Evolutionary conservation across 208 protist species (phyloP), one percentile per base, ranked within the genome.

Genomic region (Wallacemonas sp.): DNA sequence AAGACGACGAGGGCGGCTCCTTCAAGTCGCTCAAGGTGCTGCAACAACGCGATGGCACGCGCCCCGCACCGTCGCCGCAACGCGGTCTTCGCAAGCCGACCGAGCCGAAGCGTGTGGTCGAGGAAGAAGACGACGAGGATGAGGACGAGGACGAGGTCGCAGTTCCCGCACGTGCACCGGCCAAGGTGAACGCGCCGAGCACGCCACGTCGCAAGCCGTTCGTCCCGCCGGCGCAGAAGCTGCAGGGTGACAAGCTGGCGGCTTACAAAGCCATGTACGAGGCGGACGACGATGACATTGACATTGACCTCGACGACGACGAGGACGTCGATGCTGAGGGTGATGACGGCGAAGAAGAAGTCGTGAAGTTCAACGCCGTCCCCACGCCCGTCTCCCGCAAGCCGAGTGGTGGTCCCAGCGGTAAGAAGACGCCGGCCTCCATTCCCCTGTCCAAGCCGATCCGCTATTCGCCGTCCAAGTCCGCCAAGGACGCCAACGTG

Each of bases 201-300:
- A 9, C 21, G 6, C 26, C 24, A 3, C 21, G 16, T 32, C 24
- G 47, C 47, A 55, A 55, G 26, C 19, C 47, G 21, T 8, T 8
- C 1, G 47, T n/a, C 24, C n/a, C 29, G 14, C 8, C n/a, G 26
- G 9, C 24, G 56, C 36, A 44, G 24, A 62, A 44, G 2, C 36
- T 44, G 24, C 44, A 62, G 38, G 56, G 36, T 2, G 56, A 23
- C 14, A 44, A 48, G 38, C 36, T 48, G 6, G 36, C 46, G 12
- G 46, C 27, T 17, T 48, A 71, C 48, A 64, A 48, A 9, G 55
- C 38, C 39, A 66, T 55, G 47, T 66, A 55, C 47, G 61, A 66
- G 14, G 61, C 61, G 3, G 61, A 66, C 32, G 61, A 66, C 23
- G 61, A 66, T n/a, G 61, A 66, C 33, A 33, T 55, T 9, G 43